Percentiles rank a stretch among this genome's conserved stretches.
phyloP scores from a whole-genome alignment of 192 early-diverging fungal species.

The Podila minutissima region DNA sequence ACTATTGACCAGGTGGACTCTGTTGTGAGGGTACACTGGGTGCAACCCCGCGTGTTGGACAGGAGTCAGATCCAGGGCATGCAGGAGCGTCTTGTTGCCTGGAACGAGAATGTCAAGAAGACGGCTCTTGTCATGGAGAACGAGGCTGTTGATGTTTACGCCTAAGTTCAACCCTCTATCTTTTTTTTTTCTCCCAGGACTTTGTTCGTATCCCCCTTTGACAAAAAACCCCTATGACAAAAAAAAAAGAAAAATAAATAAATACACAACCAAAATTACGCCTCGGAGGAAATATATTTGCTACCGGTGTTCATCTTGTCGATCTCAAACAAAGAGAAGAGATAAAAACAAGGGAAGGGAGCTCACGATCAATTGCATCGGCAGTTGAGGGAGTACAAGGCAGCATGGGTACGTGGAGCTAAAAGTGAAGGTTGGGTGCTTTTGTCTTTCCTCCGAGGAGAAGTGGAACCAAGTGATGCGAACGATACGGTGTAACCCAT shows the following conservation, averaged over 20 bases:
- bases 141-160: constrained; percentile 63
- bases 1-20: constrained; percentile 96
- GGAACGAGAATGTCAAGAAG: constrained; percentile 86
- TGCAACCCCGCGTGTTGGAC: constrained; percentile 96
- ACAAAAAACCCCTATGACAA: no score
- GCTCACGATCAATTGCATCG: no score
- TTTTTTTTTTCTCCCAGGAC: neutral
- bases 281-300: neutral
- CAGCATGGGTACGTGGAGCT: no score
- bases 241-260: no score
- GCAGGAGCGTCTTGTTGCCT: constrained; percentile 82
- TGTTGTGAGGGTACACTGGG: constrained; percentile 93
- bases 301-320: neutral
- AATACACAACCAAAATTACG: no score
- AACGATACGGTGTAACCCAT: no score
- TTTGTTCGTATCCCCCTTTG: no score
- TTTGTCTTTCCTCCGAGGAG: no score
- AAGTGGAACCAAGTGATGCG: no score
- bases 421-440: no score
- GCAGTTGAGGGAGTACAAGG: no score
- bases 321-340: neutral
- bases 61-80: constrained; percentile 88
- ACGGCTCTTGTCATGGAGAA: constrained; percentile 75
- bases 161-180: constrained; percentile 2
- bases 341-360: no score